Base-by-base conservation (phyloP, 2,329 filamentous ascomycete species). In the Penicillium sp. region DNA sequence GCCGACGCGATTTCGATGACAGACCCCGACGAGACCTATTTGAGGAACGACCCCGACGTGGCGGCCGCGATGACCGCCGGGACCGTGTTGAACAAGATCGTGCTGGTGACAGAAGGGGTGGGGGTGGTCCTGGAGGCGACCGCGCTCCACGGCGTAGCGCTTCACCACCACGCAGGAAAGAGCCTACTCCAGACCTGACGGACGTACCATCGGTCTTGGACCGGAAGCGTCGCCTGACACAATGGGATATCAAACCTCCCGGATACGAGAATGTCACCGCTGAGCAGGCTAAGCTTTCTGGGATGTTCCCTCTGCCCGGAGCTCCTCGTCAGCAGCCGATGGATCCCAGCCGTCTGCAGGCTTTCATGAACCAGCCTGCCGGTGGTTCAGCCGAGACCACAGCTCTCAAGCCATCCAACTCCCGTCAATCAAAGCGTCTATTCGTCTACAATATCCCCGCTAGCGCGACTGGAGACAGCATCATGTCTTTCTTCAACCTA, bases 171-270 rank as follows among this genome's bases (percentile, higher is more conserved):
- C 88, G 96, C 83, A 95, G 94, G 82, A 90, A 92, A 77, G 95
- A 99, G 79, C 92, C 95, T 8, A 99, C 95, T 0, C 96, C 95
- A 38, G 96, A 99, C 77, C 83, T 99, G 75, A 96, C 93, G 63
- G 88, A 96, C 72, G 83, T 96, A 62, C 83, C 90, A n/a, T 87
- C 92, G 4, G 84, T 99, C 62, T 82, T 93, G 66, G 89, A 94
- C 73, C 89, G 94, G 72, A 95, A 93, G 83, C 90, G 96, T 70
- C 90, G 95, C 62, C 83, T 99, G 83, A 98, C 93, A 38, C 96
- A 99, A 79, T 99, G 95, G 95, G 96, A 99, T 77, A 97, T 99
- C 78, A 99, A 99, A 81, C 95, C 95, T 6, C 92, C 93, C 17
- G 94, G 95, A 49, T 99, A 99, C 74, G 96, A 99, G 75, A 96